Percentiles rank a stretch among this genome's conserved stretches.
Conservation (phyloP, 2,329 filamentous ascomycete species). For the Lecanicillium sp. region DNA sequence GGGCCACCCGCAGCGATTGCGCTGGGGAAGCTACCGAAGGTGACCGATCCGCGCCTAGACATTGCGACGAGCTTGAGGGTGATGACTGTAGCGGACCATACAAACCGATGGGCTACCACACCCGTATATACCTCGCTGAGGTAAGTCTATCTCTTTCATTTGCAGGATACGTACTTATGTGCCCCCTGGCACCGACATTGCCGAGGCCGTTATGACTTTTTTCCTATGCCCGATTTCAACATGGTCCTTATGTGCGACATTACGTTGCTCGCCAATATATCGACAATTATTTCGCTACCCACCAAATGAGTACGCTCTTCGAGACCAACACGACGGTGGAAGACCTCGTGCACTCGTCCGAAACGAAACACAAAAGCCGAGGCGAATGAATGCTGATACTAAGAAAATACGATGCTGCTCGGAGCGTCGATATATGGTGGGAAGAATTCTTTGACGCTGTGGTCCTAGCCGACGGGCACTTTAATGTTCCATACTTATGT, state of each 20-base stretch:
- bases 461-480: constrained; percentile 38
- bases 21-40: constrained; percentile 38
- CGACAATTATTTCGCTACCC: constrained; percentile 47
- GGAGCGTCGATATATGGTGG: constrained; percentile 47
- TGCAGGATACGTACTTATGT: background rate
- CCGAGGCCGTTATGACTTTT: constrained; percentile 51
- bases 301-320: constrained; percentile 40
- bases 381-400: constrained; percentile 43
- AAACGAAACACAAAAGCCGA: background rate
- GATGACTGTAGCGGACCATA: constrained; percentile 33
- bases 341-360: constrained; percentile 33
- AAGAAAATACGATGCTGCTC: constrained; percentile 37
- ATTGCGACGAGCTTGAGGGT: constrained; percentile 38
- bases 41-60: constrained; percentile 39
- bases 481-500: constrained; percentile 40
- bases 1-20: constrained; percentile 26
- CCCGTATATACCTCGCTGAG: constrained; percentile 47
- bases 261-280: constrained; percentile 50
- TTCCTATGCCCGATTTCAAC: constrained; percentile 46
- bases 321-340: constrained; percentile 47
- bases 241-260: constrained; percentile 51
- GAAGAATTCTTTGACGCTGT: constrained; percentile 43
- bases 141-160: constrained; percentile 26
- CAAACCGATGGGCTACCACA: constrained; percentile 41
- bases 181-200: constrained; percentile 44